These are phyloP conservation scores for Puccinia brachypodii DNA, from an alignment of 1,284 basidiomycete genomes.

Conservation along the genomic window DNA sequence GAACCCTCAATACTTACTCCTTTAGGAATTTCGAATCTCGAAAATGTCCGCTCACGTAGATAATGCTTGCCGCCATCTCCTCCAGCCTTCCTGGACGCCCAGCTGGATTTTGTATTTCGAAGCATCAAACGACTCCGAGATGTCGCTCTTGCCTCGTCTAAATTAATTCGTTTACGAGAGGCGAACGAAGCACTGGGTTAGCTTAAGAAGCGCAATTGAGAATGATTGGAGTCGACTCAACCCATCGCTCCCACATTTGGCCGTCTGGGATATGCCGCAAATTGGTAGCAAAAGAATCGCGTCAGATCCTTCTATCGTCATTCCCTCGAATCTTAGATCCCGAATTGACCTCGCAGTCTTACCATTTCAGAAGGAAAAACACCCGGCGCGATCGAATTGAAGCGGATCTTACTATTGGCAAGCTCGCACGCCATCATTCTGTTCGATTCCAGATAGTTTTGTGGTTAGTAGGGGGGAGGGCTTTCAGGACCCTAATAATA, in stretches of 20 bases:
- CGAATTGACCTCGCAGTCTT: not conserved
- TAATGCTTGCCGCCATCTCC: slow-evolving; percentile 52
- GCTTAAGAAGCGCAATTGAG: not conserved
- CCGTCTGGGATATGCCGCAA: slow-evolving; percentile 18
- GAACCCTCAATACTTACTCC: not conserved
- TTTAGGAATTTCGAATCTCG: not conserved
- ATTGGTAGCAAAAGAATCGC: not conserved
- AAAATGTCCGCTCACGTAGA: slow-evolving; percentile 42
- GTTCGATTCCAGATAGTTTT: slow-evolving; percentile 49
- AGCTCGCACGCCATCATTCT: slow-evolving; percentile 44
- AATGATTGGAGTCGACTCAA: slow-evolving; percentile 15
- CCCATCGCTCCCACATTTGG: slow-evolving; percentile 38
- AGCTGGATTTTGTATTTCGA: slow-evolving; percentile 50
- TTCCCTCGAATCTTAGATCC: not conserved
- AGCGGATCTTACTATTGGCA: slow-evolving; percentile 30
- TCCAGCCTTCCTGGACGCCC: slow-evolving; percentile 53
- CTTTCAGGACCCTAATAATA: not conserved
- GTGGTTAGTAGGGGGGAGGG: not conserved
- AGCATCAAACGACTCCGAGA: slow-evolving; percentile 39
- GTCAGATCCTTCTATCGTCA: not conserved
- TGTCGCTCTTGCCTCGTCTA: slow-evolving; percentile 45
- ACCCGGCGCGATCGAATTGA: slow-evolving; percentile 54
- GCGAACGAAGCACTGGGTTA: not conserved
- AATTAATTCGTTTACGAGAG: not conserved
- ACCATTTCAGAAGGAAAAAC: slow-evolving; percentile 53